Conservation (phyloP, 2,329 filamentous ascomycete genomes). For the Penicillium sp. region DNA sequence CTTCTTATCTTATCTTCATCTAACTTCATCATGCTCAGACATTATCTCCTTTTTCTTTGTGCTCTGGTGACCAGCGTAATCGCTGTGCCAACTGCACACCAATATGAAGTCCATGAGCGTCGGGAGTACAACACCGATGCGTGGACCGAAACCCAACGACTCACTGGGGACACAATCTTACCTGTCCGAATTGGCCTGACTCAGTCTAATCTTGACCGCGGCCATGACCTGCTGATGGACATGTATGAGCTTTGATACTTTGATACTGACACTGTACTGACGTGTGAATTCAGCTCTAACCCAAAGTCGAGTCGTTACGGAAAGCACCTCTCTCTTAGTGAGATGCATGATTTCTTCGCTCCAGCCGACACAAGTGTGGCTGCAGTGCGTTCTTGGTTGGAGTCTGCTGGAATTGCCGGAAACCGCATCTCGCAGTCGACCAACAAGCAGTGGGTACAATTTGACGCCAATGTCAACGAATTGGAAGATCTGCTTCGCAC, state of each 20-base stretch:
- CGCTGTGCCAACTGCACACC: slow-evolving; percentile 23
- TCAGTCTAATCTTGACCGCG: slow-evolving; percentile 30
- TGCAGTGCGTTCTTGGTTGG: slow-evolving; percentile 32
- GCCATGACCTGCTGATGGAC: slow-evolving; percentile 33
- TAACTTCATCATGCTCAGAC: slow-evolving; percentile 21
- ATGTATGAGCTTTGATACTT: slow-evolving; percentile 24
- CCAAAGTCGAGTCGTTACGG: slow-evolving; percentile 40
- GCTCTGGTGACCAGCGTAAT: slow-evolving; percentile 19
- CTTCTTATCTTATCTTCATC: background rate
- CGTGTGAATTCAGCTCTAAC: slow-evolving; percentile 31
- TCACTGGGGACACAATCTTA: slow-evolving; percentile 21
- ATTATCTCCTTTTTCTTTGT: slow-evolving; percentile 19
- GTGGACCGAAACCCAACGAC: slow-evolving; percentile 30
- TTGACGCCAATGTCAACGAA: slow-evolving; percentile 40
- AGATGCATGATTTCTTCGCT: slow-evolving; percentile 39
- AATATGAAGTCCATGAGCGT: slow-evolving; percentile 34
- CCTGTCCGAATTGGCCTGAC: slow-evolving; percentile 30
- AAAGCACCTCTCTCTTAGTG: slow-evolving; percentile 32
- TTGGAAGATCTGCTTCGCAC: slow-evolving; percentile 42
- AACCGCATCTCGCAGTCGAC: slow-evolving; percentile 30
- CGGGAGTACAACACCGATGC: slow-evolving; percentile 27
- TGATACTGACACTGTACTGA: background rate
- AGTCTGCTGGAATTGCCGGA: slow-evolving; percentile 25
- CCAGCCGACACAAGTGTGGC: slow-evolving; percentile 31
- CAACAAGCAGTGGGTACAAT: slow-evolving; percentile 44